These are phyloP conservation scores for Heracleum sosnowskyi DNA, from an alignment of 129 eudicot genomes.

Conservation along the genomic window DNA sequence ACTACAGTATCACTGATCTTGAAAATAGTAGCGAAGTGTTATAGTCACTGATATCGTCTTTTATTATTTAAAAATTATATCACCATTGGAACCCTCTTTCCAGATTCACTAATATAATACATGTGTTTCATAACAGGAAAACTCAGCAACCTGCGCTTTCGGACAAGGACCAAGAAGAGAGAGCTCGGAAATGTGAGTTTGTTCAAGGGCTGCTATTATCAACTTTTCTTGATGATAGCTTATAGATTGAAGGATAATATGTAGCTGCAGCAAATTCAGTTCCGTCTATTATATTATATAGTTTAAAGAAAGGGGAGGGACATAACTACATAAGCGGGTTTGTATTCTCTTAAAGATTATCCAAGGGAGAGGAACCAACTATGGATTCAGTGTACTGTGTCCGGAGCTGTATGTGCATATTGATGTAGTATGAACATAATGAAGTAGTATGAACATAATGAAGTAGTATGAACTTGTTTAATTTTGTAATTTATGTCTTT, in stretches of 20 bases:
- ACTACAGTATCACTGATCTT: neutral
- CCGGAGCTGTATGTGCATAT: conserved; percentile 21
- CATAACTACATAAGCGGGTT: neutral
- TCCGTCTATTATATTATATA: conserved; percentile 10
- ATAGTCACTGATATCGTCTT: neutral
- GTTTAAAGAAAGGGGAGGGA: conserved; percentile 11
- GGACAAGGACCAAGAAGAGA: conserved; percentile 81
- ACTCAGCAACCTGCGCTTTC: conserved; percentile 35
- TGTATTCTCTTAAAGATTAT: conserved; percentile 9
- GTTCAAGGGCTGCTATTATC: conserved; percentile 80
- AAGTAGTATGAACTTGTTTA: neutral
- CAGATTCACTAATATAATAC: neutral
- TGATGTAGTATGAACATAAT: conserved; percentile 7
- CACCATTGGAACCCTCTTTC: neutral
- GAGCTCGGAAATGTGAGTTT: conserved; percentile 62
- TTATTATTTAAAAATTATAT: neutral
- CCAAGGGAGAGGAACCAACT: conserved; percentile 13
- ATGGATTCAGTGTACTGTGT: conserved; percentile 21
- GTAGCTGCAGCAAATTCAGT: neutral
- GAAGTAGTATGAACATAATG: too few relatives aligned
- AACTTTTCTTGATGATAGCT: conserved; percentile 61
- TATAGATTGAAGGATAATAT: conserved; percentile 18
- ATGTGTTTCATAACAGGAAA: conserved; percentile 24
- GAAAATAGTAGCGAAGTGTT: neutral
- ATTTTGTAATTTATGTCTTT: neutral